Base-by-base conservation (phyloP, 768 basidiomycete species). In the Rhodotorula babjevae region DNA sequence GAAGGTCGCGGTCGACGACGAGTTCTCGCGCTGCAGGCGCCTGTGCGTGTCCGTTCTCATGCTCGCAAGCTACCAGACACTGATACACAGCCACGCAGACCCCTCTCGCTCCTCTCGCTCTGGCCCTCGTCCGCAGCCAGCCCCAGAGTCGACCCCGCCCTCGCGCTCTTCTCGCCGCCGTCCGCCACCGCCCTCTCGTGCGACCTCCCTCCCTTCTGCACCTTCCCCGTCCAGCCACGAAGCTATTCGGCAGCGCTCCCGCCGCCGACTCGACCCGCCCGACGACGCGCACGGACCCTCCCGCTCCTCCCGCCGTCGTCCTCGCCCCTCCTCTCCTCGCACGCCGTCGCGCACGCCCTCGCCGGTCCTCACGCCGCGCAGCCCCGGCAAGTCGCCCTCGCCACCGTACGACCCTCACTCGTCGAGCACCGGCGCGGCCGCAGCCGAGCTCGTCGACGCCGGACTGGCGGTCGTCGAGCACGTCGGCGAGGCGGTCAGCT, bases 251-350 rank as follows among this genome's bases (percentile, higher is more conserved):
- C 4, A 14, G 4, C 25, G 21, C 19, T 18, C 6, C 27, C 29
- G 44, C n/a, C 19, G 40, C 44, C 9, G 55, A 15, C 40, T 46
- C 59, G 25, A 18, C 42, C 16, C 53, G 44, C 44, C 14, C 44
- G 6, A 7, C 8, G 12, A 12, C 12, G 14, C 14, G 14, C 44
- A 18, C 44, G 14, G 18, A 25, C 44, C 53, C 29, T 56, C 55
- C 16, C 64, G 55, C 46, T 57, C 64, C 40, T 65, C 64, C 2
- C 55, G 44, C 64, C 15, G 36, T 9, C 64, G 55, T 19, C 53
- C 29, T 9, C 55, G 42, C 40, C 42, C 52, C 8, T 12, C 40
- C 27, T 21, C 63, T 16, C 40, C 23, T 59, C 40, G 3, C 2
- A 25, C 36, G 40, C 21, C 36, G 25, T 31, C 33, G 23, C 10